Evolutionary conservation across 139 green algal species (phyloP).

Genomic region (Coelastrella sp.): DNA sequence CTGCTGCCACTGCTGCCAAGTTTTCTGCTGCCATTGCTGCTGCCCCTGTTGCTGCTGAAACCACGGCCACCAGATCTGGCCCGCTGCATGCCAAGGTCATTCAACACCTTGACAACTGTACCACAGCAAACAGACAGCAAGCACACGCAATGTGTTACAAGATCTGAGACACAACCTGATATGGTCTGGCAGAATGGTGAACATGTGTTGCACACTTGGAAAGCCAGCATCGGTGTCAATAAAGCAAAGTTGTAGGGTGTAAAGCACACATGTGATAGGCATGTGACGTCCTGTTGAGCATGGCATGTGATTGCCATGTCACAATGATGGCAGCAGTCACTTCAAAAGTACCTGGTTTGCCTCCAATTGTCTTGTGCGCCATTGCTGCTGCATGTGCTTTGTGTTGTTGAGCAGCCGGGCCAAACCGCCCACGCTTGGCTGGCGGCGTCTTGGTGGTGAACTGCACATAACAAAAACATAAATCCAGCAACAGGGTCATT

Average conservation of each 20-base stretch:
- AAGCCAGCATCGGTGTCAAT: not conserved
- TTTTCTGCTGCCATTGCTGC: not conserved
- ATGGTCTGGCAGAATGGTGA: not conserved
- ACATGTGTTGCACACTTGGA: not conserved
- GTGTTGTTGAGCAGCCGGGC: not conserved
- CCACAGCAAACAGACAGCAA: not conserved
- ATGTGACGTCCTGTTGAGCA: not conserved
- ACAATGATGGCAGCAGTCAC: not conserved
- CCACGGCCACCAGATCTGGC: not conserved
- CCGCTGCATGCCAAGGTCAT: not conserved
- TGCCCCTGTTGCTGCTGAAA: not conserved
- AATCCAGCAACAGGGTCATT: not conserved
- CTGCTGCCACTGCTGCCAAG: not conserved
- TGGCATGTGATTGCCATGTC: not conserved
- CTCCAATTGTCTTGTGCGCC: not conserved
- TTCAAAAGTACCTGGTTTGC: conserved; percentile 28
- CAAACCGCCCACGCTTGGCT: not conserved
- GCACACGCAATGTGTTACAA: not conserved
- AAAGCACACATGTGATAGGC: not conserved
- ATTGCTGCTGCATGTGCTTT: not conserved
- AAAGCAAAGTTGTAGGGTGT: not conserved
- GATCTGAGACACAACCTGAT: not conserved
- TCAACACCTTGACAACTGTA: conserved; percentile 25
- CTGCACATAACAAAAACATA: not conserved
- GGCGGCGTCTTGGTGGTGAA: conserved; percentile 34